These are phyloP conservation scores for Globisporangium acanthophoron DNA, from an alignment of 352 stramenopile species.

Conservation along the genomic window DNA sequence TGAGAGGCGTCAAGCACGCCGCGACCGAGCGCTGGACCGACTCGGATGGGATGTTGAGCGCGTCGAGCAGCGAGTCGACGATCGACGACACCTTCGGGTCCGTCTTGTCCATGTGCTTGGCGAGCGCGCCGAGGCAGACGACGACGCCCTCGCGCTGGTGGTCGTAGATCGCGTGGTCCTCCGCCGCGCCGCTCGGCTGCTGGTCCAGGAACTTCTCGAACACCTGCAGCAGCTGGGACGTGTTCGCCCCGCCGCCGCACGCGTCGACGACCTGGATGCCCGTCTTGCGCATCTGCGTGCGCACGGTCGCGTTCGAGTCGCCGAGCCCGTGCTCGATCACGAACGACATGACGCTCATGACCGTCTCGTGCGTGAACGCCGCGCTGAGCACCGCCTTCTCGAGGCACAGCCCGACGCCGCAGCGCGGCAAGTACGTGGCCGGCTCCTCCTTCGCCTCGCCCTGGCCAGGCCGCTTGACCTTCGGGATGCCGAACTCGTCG, in stretches of 20 bases:
- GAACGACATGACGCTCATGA: constrained; percentile 68
- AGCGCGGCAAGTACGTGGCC: constrained; percentile 50
- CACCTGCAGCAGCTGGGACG: constrained; percentile 52
- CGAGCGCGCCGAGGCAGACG: constrained; percentile 86
- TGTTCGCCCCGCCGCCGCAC: constrained; percentile 64
- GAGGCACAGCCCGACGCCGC: constrained; percentile 72
- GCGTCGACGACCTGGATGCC: constrained; percentile 73
- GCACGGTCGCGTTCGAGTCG: constrained; percentile 66
- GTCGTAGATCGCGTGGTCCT: constrained; percentile 64
- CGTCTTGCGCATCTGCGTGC: constrained; percentile 81
- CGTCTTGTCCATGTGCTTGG: constrained; percentile 85
- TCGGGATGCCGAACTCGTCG: constrained; percentile 73
- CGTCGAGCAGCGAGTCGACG: constrained; percentile 81
- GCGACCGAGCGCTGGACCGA: constrained; percentile 91
- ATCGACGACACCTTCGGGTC: constrained; percentile 89
- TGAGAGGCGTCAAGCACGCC: constrained; percentile 86
- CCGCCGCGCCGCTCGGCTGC: constrained; percentile 46
- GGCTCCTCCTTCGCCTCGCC: constrained; percentile 50
- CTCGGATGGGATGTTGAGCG: constrained; percentile 90
- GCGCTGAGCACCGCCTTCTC: constrained; percentile 52
- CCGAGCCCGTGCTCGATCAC: constrained; percentile 75
- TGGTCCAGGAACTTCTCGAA: constrained; percentile 74
- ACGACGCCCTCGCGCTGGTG: constrained; percentile 88
- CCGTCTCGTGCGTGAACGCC: constrained; percentile 48
- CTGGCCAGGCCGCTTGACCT: constrained; percentile 49